Evolutionary conservation across 1,139 yeast species (phyloP).

Genomic region (Hyphopichia fennica): DNA sequence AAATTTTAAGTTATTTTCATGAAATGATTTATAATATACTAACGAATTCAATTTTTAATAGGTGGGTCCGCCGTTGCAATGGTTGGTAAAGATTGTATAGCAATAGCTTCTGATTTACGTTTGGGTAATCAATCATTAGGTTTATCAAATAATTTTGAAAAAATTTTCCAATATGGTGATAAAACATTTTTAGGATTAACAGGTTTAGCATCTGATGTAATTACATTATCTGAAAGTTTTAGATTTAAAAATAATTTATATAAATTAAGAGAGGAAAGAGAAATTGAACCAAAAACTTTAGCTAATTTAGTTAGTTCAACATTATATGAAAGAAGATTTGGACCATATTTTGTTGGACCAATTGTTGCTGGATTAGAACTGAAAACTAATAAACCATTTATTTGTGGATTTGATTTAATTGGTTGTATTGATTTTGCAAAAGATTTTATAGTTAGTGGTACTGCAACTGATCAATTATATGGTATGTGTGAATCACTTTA

Average conservation of each 20-base stretch:
- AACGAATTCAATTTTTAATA: constrained; percentile 19
- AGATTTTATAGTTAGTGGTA: constrained; percentile 96
- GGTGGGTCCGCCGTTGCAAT: constrained; percentile 98
- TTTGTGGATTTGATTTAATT: constrained; percentile 94
- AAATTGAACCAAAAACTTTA: constrained; percentile 89
- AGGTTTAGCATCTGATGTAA: constrained; percentile 93
- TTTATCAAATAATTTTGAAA: constrained; percentile 88
- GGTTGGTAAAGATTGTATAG: constrained; percentile 98
- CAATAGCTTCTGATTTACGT: constrained; percentile 94
- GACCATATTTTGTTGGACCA: constrained; percentile 97
- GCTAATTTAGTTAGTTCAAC: constrained; percentile 91
- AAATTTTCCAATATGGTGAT: constrained; percentile 77
- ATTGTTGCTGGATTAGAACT: constrained; percentile 93
- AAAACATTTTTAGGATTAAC: constrained; percentile 88
- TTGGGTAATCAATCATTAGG: constrained; percentile 94
- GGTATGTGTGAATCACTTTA: constrained; percentile 99
- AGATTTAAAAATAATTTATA: constrained; percentile 84
- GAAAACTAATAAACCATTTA: constrained; percentile 78
- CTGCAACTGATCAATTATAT: constrained; percentile 91
- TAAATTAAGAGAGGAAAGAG: constrained; percentile 87
- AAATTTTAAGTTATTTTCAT: neutral
- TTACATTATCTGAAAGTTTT: constrained; percentile 78
- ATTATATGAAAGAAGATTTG: constrained; percentile 87
- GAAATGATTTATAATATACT: constrained; percentile 4
- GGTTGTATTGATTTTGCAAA: constrained; percentile 96